phyloP scores from a whole-genome alignment of 148 eudicot genomes.

The Arctostaphylos glauca region DNA sequence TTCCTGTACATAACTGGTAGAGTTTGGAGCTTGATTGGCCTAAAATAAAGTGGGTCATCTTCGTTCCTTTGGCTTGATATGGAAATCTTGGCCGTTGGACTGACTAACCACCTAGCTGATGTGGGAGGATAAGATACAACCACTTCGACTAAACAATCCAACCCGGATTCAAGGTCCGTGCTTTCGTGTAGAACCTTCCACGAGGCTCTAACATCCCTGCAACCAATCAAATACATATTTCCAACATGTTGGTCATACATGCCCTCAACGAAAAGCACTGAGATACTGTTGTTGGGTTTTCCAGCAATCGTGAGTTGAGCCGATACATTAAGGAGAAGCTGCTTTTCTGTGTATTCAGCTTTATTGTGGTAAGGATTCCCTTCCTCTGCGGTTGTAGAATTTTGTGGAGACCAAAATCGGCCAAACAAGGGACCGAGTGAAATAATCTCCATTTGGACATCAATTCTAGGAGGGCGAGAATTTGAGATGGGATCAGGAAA shows the following conservation, averaged over 20 bases:
- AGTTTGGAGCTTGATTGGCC: conserved; percentile 57
- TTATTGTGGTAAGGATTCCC: conserved; percentile 38
- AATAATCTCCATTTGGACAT: conserved; percentile 57
- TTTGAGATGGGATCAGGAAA: conserved; percentile 46
- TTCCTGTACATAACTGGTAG: conserved; percentile 65
- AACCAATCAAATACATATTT: conserved; percentile 80
- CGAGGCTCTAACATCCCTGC: conserved; percentile 72
- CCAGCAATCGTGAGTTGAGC: conserved; percentile 50
- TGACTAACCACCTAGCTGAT: conserved; percentile 71
- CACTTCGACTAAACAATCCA: conserved; percentile 72
- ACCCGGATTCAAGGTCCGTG: conserved; percentile 62
- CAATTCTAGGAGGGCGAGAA: conserved; percentile 33
- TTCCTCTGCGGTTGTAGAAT: conserved; percentile 28
- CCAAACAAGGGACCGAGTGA: conserved; percentile 74
- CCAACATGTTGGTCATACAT: conserved; percentile 72
- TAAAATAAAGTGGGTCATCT: conserved; percentile 74
- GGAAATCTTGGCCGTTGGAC: conserved; percentile 65
- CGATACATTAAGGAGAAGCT: conserved; percentile 75
- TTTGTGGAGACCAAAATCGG: conserved; percentile 37
- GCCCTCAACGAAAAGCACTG: conserved; percentile 73
- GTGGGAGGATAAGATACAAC: conserved; percentile 76
- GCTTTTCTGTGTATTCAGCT: conserved; percentile 52
- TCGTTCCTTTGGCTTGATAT: conserved; percentile 69
- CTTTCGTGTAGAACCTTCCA: conserved; percentile 61
- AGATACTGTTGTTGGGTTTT: conserved; percentile 36